Base-by-base conservation (phyloP, 139 green algal genomes). In the Desmodesmus armatus region DNA sequence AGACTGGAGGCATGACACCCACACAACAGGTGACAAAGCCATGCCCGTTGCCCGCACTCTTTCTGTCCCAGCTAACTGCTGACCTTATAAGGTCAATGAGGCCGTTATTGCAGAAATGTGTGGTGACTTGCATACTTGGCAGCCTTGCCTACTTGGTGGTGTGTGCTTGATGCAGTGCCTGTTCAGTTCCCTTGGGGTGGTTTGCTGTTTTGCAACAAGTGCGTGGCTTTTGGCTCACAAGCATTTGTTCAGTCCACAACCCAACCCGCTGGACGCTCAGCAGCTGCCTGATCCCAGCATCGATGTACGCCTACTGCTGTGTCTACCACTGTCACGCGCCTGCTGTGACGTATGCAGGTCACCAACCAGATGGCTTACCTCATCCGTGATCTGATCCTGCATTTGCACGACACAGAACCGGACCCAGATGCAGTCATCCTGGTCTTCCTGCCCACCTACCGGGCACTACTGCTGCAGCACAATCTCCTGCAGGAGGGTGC, bases 381-480 rank as follows among this genome's bases (percentile, higher is more conserved):
- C 43, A 33, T 79, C 5, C 43, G 72, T 29, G 72, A 79, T 35
- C n/a, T 79, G 11, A 58, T 79, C 40, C 9, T 79, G n/a, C 51
- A 35, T 13, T 43, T 79, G 27, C 72, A 79, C 72, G 6, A 58
- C 7, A 3, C 43, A 3, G 72, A 79, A 27, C 27, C 27, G 3
- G 72, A 65, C n/a, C n/a, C 72, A 29, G 29, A 79, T 23, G 44
- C 72, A 31, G 72, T 79, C 11, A 79, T 79, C 17, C n/a, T 79
- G 43, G 72, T 79, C 43, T 79, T 79, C 44, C 72, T 79, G 72
- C 72, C 72, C 51, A 79, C 72, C 3, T 79, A 79, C 44, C 29
- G 31, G 11, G 47, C 72, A 47, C 11, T 79, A 43, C 43, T 44
- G 43, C 43, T 79, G 72, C 72, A 63, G 43, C 72, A 79, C 29